Evolutionary conservation across 177 flowering plant genomes (phyloP).

Genomic region (Vitis hybrid): DNA sequence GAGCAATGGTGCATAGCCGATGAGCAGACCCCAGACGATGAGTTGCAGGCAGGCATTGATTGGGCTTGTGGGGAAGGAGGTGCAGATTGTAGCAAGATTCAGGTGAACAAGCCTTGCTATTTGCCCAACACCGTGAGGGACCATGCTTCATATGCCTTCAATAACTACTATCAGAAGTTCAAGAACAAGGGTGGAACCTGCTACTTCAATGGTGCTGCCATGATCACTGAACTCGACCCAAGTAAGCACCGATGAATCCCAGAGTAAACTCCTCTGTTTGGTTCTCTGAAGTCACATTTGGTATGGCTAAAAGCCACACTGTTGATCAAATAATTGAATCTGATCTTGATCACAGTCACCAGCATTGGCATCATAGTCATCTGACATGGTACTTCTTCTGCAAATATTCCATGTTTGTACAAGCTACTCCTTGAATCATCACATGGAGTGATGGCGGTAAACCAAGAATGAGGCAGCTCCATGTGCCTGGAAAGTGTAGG

Average conservation of each 20-base stretch:
- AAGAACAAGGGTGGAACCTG: conserved; percentile 52
- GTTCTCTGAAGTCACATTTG: no score
- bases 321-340: no score
- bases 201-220: conserved; percentile 50
- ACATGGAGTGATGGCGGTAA: not conserved
- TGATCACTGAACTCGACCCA: conserved; percentile 42
- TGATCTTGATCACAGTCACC: no score
- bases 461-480: not conserved
- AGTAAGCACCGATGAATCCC: conserved; percentile 27
- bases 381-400: no score
- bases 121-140: conserved; percentile 44
- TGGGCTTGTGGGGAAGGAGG: conserved; percentile 65
- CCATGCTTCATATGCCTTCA: conserved; percentile 67
- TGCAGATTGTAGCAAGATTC: conserved; percentile 54
- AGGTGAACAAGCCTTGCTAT: conserved; percentile 44
- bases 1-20: conserved; percentile 67
- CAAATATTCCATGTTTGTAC: no score
- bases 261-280: no score
- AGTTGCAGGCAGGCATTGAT: conserved; percentile 45
- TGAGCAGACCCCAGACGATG: conserved; percentile 43
- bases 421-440: not conserved
- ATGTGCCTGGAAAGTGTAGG: conserved; percentile 5
- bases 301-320: no score
- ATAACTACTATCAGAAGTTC: conserved; percentile 47
- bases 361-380: no score